Evolutionary conservation across 345 rosid genomes (phyloP).

Genomic region (Durio zibethinus): DNA sequence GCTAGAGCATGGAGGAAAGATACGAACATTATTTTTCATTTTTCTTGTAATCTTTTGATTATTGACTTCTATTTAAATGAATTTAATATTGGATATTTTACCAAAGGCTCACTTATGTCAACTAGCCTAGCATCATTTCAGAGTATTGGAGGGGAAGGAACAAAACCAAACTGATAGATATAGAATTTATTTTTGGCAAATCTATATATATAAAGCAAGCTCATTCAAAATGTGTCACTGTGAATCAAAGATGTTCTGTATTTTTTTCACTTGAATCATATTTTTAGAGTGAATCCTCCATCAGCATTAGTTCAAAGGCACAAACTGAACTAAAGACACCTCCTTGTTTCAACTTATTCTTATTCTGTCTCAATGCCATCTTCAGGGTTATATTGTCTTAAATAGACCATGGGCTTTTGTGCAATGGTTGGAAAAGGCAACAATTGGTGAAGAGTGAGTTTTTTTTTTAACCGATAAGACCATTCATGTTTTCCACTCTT

Average conservation of each 20-base stretch:
- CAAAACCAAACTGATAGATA: background rate
- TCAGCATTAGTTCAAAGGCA: background rate
- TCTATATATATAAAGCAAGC: background rate
- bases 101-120: background rate
- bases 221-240: background rate
- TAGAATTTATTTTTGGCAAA: background rate
- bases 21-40: too few relatives aligned
- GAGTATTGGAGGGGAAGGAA: background rate
- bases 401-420: constrained; percentile 86
- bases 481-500: background rate
- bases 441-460: constrained; percentile 35
- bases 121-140: background rate
- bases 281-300: background rate
- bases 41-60: background rate
- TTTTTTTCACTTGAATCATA: background rate
- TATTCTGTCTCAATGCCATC: constrained; percentile 1
- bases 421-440: constrained; percentile 73
- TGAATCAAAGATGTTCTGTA: background rate
- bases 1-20: background rate
- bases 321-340: background rate
- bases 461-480: background rate
- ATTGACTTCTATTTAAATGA: background rate
- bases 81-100: background rate
- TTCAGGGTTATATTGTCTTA: constrained; percentile 75
- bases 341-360: background rate